phyloP scores from a whole-genome alignment of 495 filamentous ascomycete species.

The Penicillium tannophilum region DNA sequence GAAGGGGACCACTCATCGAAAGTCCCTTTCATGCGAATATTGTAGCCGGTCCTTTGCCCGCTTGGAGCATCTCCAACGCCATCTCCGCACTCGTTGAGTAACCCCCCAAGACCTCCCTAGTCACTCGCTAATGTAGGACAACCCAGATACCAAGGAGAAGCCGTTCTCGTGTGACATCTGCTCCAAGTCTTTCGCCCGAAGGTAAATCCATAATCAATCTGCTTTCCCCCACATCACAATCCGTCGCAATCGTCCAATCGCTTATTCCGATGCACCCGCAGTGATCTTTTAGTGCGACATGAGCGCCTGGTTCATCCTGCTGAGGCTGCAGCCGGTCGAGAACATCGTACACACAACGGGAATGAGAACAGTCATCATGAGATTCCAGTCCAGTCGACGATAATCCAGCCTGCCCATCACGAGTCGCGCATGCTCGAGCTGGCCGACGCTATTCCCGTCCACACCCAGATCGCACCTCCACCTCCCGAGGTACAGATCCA shows the following conservation, averaged over 20 bases:
- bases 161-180: conserved; percentile 58
- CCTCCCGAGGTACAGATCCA: conserved; percentile 45
- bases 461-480: conserved; percentile 40
- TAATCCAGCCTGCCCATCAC: conserved; percentile 43
- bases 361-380: conserved; percentile 33
- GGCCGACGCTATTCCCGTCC: conserved; percentile 46
- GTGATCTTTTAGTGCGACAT: conserved; percentile 72
- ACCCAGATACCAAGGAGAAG: conserved; percentile 54
- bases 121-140: conserved; percentile 29
- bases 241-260: conserved; percentile 18
- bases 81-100: conserved; percentile 58
- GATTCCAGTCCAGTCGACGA: conserved; percentile 40
- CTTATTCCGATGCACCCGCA: conserved; percentile 36
- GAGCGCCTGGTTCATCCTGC: conserved; percentile 72
- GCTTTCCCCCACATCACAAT: not conserved
- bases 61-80: conserved; percentile 55
- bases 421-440: conserved; percentile 53
- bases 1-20: conserved; percentile 46
- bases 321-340: conserved; percentile 51
- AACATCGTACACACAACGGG: conserved; percentile 39
- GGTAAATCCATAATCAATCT: conserved; percentile 32
- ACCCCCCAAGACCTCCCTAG: conserved; percentile 23
- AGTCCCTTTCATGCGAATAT: conserved; percentile 52
- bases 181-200: conserved; percentile 53
- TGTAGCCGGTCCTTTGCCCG: conserved; percentile 54